phyloP scores from a whole-genome alignment of 768 basidiomycete species.

The Xanthoconium stramineum region DNA sequence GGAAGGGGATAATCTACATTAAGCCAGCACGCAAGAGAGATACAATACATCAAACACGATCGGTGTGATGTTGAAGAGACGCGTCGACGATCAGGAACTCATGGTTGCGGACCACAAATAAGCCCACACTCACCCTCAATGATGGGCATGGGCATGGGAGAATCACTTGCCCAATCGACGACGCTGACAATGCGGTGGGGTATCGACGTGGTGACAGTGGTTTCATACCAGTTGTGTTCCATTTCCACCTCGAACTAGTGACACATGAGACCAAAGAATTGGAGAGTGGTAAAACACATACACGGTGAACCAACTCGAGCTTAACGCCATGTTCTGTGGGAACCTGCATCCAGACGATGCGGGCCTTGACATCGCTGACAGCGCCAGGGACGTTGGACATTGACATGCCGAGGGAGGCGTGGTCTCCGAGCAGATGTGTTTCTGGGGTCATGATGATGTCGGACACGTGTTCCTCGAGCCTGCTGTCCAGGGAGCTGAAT shows the following conservation, averaged over 20 bases:
- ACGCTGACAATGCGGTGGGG: slow-evolving; percentile 84
- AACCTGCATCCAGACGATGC: slow-evolving; percentile 78
- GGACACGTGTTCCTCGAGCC: slow-evolving; percentile 48
- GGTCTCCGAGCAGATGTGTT: slow-evolving; percentile 45
- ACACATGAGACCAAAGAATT: not conserved
- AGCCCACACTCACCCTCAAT: slow-evolving; percentile 14
- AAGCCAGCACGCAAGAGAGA: not conserved
- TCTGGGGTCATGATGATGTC: slow-evolving; percentile 45
- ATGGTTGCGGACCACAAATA: not conserved
- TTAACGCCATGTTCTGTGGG: slow-evolving; percentile 60
- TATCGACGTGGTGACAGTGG: slow-evolving; percentile 68
- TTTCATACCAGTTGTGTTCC: slow-evolving; percentile 95
- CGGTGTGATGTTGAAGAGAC: not conserved
- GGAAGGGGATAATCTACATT: slow-evolving; percentile 19
- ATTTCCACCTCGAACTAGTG: slow-evolving; percentile 85
- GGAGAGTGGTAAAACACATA: slow-evolving; percentile 8
- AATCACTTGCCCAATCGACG: slow-evolving; percentile 93
- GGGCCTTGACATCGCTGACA: slow-evolving; percentile 76
- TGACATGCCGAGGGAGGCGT: slow-evolving; percentile 35
- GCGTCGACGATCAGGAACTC: slow-evolving; percentile 5
- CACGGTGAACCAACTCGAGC: slow-evolving; percentile 64
- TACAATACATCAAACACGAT: not conserved
- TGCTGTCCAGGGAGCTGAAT: slow-evolving; percentile 44
- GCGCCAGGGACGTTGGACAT: slow-evolving; percentile 60
- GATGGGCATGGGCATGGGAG: slow-evolving; percentile 39